Percentiles rank a stretch among this genome's conserved stretches.
Conservation (phyloP, 306 rosid genomes). For the Leucaena leucocephala region DNA sequence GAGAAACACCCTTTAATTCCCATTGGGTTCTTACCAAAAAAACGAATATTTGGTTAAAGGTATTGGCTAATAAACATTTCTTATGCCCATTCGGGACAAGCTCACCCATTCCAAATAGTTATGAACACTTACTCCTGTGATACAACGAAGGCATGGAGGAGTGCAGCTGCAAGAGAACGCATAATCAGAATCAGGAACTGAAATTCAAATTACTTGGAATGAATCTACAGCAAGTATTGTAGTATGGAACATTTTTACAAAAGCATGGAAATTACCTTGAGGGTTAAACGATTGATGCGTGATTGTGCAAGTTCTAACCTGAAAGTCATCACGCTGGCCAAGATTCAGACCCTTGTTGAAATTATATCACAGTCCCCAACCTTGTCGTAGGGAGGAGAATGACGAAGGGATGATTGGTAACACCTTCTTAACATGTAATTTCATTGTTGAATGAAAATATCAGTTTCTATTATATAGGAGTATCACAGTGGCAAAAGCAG, state of each 20-base stretch:
- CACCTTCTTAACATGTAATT: no score
- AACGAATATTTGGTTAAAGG: no score
- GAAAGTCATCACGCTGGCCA: not conserved
- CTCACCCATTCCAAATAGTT: no score
- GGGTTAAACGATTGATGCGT: not conserved
- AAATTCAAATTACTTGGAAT: not conserved
- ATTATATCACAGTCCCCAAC: not conserved
- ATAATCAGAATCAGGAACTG: not conserved
- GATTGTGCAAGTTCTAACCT: not conserved
- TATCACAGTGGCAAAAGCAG: not conserved
- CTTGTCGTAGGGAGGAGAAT: not conserved
- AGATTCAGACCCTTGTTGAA: not conserved
- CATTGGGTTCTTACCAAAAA: no score
- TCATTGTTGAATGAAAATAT: no score
- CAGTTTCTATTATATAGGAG: no score
- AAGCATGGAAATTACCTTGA: conserved; percentile 2
- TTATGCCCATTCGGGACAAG: no score
- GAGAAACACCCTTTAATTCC: no score
- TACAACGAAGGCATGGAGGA: no score
- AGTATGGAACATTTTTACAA: not conserved
- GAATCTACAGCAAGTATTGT: not conserved
- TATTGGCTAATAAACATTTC: no score
- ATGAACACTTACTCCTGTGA: no score
- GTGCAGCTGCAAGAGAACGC: no score
- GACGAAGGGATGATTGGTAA: not conserved